A percentile compares a stretch with the other conserved stretches of the same genome.
Evolutionary conservation across 73 alveolate genomes (phyloP).

Genomic region (Uronychia setigera): DNA sequence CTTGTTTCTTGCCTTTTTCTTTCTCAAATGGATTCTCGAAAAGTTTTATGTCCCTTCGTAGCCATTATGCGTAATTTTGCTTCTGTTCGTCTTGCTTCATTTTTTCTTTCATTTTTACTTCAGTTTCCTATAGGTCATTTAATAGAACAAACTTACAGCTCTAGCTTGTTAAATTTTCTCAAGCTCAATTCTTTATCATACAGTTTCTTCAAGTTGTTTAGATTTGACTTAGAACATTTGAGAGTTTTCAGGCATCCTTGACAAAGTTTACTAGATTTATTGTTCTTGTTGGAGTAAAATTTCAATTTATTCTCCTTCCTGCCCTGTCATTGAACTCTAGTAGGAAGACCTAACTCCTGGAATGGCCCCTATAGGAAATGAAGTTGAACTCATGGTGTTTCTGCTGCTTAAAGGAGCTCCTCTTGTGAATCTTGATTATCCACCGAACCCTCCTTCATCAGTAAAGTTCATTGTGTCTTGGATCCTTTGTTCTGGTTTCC

Average conservation of each 20-base stretch:
- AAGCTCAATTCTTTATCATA: constrained; percentile 44
- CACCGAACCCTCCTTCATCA: no score
- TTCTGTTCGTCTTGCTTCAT: constrained; percentile 60
- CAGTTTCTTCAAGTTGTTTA: constrained; percentile 37
- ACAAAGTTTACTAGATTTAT: constrained; percentile 27
- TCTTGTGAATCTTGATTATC: no score
- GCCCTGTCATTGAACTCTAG: neutral
- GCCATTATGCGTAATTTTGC: constrained; percentile 65
- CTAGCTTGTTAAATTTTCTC: constrained; percentile 46
- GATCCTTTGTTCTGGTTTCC: no score
- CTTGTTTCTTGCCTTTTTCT: constrained; percentile 64
- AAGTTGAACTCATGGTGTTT: no score
- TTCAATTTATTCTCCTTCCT: neutral
- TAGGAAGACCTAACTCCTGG: no score
- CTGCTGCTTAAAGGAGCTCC: no score
- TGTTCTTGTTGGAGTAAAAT: constrained; percentile 17
- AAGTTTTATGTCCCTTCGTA: constrained; percentile 51
- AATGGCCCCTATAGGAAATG: no score
- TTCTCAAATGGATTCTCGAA: constrained; percentile 76
- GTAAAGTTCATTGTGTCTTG: no score
- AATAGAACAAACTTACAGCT: constrained; percentile 30
- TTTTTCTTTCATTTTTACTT: constrained; percentile 53
- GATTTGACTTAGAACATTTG: constrained; percentile 43
- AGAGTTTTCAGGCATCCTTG: constrained; percentile 53
- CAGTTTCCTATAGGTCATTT: constrained; percentile 11